Conservation (phyloP, 306 rosid genomes). For the Phaseolus lunatus region DNA sequence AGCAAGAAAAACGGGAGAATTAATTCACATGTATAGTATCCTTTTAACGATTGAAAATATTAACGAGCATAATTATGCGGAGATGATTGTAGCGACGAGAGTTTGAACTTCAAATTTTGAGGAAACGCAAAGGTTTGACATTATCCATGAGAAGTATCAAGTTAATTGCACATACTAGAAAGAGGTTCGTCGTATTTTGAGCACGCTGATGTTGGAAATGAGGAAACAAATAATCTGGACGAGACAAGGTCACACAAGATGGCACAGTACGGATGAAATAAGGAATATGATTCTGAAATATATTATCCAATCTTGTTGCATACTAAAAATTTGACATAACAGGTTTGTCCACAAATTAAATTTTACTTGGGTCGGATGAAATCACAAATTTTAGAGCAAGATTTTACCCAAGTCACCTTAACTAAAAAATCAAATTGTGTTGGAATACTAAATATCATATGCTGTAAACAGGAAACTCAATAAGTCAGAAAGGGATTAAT, state of each 20-base stretch:
- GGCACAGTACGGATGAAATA: not conserved
- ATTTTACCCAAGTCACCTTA: conserved; percentile 10
- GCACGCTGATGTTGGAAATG: not conserved
- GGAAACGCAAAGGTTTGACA: conserved; percentile 5
- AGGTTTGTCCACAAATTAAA: conserved; percentile 14
- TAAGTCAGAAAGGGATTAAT: conserved; percentile 29
- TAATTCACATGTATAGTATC: not conserved
- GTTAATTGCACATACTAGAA: conserved; percentile 15
- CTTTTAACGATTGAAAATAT: not conserved
- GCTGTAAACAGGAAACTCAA: conserved; percentile 26
- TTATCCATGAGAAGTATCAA: not conserved
- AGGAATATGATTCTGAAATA: conserved; percentile 8
- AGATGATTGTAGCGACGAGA: not conserved
- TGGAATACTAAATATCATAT: conserved; percentile 28
- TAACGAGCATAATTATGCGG: conserved; percentile 1
- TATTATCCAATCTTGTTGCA: conserved; percentile 13
- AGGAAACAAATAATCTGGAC: conserved; percentile 22
- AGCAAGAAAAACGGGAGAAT: conserved; percentile 24
- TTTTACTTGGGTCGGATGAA: conserved; percentile 27
- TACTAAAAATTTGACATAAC: conserved; percentile 17
- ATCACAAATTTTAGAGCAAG: not conserved
- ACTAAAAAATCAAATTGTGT: conserved; percentile 30
- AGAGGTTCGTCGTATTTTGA: not conserved
- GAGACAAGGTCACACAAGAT: conserved; percentile 18
- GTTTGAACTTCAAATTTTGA: not conserved